Evolutionary conservation across 805 yeast genomes (phyloP).

Genomic region (Teunomyces stri): DNA sequence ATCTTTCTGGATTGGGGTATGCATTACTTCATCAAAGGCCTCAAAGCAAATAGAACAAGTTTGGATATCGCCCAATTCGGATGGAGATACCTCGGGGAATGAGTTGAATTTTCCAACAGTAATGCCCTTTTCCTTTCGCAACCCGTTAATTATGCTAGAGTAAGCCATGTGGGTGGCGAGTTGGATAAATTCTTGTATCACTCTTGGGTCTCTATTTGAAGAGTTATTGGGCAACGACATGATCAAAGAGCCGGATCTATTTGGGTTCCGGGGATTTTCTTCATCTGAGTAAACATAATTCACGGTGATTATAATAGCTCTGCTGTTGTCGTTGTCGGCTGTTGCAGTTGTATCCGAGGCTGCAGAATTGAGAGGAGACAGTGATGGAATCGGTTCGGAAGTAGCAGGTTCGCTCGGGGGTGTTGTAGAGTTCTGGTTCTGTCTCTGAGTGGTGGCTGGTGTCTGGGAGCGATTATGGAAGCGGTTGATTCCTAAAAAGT

Average conservation of each 20-base stretch:
- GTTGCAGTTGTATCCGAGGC: conserved; percentile 4
- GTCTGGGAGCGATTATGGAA: not conserved
- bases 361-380: not conserved
- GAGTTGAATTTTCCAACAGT: conserved; percentile 49
- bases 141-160: conserved; percentile 54
- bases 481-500: conserved; percentile 13
- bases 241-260: conserved; percentile 56
- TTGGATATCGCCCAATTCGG: conserved; percentile 27
- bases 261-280: conserved; percentile 34
- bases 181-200: conserved; percentile 57
- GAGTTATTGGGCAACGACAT: conserved; percentile 68
- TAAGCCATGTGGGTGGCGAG: conserved; percentile 71
- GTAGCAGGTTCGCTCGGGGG: conserved; percentile 1
- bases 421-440: not conserved
- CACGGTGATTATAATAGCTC: conserved; percentile 43
- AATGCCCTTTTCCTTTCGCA: conserved; percentile 51
- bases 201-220: conserved; percentile 55
- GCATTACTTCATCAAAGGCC: conserved; percentile 11
- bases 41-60: conserved; percentile 56
- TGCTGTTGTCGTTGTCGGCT: conserved; percentile 16
- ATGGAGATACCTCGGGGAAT: conserved; percentile 38
- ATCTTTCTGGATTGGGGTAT: not conserved
- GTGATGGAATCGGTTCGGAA: not conserved
- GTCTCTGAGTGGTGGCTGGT: not conserved
- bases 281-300: conserved; percentile 44